Conservation (phyloP, 2,329 filamentous ascomycete species). For the Allantophomopsis cytisporea region DNA sequence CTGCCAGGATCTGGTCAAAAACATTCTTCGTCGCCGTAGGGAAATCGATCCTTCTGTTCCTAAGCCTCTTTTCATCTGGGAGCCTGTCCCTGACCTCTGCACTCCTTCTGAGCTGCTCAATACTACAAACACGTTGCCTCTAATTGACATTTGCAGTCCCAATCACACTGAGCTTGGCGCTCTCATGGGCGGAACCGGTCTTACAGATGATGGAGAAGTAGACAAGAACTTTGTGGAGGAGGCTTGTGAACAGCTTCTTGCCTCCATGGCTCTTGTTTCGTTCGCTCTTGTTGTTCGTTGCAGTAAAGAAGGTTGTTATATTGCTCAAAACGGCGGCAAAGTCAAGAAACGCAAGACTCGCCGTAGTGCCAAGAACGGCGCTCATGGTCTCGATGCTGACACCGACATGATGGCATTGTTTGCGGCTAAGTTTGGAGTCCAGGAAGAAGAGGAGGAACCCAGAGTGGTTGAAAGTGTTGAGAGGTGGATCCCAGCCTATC, state of each 20-base stretch:
- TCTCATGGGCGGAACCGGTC: constrained; percentile 52
- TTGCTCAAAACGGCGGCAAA: constrained; percentile 27
- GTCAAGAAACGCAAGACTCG: constrained; percentile 5
- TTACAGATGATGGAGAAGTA: constrained; percentile 24
- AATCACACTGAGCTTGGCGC: constrained; percentile 83
- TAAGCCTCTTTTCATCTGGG: constrained; percentile 77
- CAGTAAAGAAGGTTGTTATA: constrained; percentile 59
- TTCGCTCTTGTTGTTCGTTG: constrained; percentile 57
- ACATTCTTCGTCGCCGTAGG: constrained; percentile 49
- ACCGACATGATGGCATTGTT: constrained; percentile 51
- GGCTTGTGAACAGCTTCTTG: constrained; percentile 47
- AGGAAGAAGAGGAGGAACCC: constrained; percentile 36
- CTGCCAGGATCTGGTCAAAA: constrained; percentile 61
- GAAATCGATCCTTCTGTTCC: constrained; percentile 20
- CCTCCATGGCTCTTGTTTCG: constrained; percentile 48
- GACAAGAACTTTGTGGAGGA: constrained; percentile 38
- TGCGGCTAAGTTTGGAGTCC: constrained; percentile 31
- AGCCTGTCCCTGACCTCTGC: constrained; percentile 85
- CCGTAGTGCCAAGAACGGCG: constrained; percentile 17
- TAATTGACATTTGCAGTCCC: constrained; percentile 55
- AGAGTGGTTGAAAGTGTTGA: constrained; percentile 32
- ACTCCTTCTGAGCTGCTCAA: constrained; percentile 53
- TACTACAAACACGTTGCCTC: constrained; percentile 46
- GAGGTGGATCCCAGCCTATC: constrained; percentile 70
- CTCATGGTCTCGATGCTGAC: constrained; percentile 41